Percentiles rank a stretch among this genome's conserved stretches.
phyloP scores from a whole-genome alignment of 345 rosid species.

The Camelina hispida region DNA sequence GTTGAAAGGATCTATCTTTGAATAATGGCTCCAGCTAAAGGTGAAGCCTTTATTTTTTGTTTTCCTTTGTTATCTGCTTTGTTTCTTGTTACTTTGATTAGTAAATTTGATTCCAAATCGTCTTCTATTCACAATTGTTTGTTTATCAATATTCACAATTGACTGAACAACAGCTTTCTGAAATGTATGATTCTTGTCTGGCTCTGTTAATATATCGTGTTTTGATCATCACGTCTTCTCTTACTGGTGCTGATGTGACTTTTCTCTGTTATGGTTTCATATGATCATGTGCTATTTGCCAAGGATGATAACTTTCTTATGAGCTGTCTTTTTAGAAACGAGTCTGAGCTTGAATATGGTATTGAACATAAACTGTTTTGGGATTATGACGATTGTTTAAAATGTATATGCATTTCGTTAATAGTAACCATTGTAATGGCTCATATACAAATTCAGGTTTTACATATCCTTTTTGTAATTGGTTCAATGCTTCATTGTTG shows the following conservation, averaged over 20 bases:
- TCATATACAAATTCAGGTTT: neutral
- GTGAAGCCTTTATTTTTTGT: constrained; percentile 1
- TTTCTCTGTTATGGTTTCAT: neutral
- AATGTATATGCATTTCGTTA: neutral
- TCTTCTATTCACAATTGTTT: neutral
- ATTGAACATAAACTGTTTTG: neutral
- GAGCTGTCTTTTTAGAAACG: too few relatives aligned
- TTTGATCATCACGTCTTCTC: neutral
- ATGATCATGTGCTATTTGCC: neutral
- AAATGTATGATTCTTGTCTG: neutral
- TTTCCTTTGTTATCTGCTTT: neutral
- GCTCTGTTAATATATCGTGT: neutral
- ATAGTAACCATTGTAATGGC: neutral
- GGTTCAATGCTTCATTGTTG: neutral
- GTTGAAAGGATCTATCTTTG: constrained; percentile 33
- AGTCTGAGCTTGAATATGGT: neutral
- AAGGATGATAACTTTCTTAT: neutral
- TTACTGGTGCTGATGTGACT: neutral
- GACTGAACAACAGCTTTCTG: neutral
- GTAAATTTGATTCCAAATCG: neutral
- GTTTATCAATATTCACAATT: neutral
- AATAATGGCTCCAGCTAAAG: constrained; percentile 50
- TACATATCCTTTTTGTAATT: too few relatives aligned
- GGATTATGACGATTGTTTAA: too few relatives aligned
- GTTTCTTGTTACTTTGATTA: neutral